These are phyloP conservation scores for Calonectria pauciramosa DNA, from an alignment of 2,329 filamentous ascomycete genomes.

Conservation along the genomic window DNA sequence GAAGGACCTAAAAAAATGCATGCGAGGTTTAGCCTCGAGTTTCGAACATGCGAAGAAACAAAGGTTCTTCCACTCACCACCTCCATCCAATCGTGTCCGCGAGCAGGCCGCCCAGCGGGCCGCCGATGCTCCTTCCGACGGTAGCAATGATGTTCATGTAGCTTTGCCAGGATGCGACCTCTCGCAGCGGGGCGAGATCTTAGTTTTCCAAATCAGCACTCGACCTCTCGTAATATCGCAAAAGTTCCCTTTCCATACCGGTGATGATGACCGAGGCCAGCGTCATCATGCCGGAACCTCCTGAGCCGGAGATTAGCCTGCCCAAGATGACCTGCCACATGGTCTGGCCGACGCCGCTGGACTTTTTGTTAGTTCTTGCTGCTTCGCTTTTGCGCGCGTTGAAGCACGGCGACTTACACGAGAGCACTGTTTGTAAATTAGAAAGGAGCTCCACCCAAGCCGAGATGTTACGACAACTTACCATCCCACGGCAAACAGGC, in stretches of 20 bases:
- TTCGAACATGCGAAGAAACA: neutral
- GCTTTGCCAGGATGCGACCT: conserved; percentile 67
- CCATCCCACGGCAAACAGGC: conserved; percentile 50
- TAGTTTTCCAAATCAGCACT: neutral
- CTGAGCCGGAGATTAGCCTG: conserved; percentile 65
- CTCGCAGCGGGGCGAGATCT: conserved; percentile 66
- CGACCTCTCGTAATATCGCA: neutral
- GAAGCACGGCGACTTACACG: no score
- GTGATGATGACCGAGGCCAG: conserved; percentile 67
- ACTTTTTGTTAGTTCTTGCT: conserved; percentile 18
- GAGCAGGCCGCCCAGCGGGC: conserved; percentile 70
- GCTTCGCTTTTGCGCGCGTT: no score
- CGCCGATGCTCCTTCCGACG: conserved; percentile 64
- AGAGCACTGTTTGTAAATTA: conserved; percentile 27
- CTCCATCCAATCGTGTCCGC: conserved; percentile 75
- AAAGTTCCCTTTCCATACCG: conserved; percentile 49
- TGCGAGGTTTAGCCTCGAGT: neutral
- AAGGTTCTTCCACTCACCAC: conserved; percentile 55
- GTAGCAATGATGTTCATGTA: conserved; percentile 68
- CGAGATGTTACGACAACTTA: conserved; percentile 45
- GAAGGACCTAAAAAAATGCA: conserved; percentile 60
- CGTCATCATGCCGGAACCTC: conserved; percentile 64
- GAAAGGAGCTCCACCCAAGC: neutral
- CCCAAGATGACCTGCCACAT: conserved; percentile 65
- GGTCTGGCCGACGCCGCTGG: conserved; percentile 56